Base-by-base conservation (phyloP, 441 rosid species). In the Jatropha podagrica region DNA sequence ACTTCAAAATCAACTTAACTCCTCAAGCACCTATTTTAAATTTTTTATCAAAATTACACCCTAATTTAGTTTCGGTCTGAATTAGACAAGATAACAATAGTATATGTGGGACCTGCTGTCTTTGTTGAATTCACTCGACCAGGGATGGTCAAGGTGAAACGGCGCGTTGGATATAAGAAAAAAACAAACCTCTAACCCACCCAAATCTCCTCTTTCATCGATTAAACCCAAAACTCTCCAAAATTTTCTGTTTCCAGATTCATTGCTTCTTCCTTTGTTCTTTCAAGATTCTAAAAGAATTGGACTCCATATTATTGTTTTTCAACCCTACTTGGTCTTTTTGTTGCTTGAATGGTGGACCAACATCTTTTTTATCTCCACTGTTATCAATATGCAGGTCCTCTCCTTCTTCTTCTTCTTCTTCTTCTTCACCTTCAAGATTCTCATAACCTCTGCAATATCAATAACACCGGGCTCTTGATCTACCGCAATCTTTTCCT, bases 321-420 rank as follows among this genome's bases (percentile, higher is more conserved):
- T 79, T 77, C 15, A 52, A 42, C 17, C 67, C 61, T 46, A 60
- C 44, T 3, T 54, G 0, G 1, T 71, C 76, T 13, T 68, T 74
- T 13, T 2, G 41, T 46, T 73, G 51, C 48, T 66, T 66, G 18
- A 56, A 5, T 62, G 54, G 15, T 27, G 90, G 94, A 62, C 87
- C 66, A 27, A 86, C 44, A 18, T 91, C 92, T 79, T 95, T 97
- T 46, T 90, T 81, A 42, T 92, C 84, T 42, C 80, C 82, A 42
- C 37, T 26, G 5, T 63, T 76, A 37, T 77, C 82, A 12, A 71
- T 44, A 66, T 75, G 85, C 77, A 77, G 73, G 40, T 69, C 80
- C 63, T 77, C 23, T 23, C 23, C 23, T 23, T 23, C 23, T 23
- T 23, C 23, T 23, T 23, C 83, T 10, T 81, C 85, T 4, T 75